Conservation (phyloP, 1,139 yeast genomes). For the Zygosaccharomyces sapae region DNA sequence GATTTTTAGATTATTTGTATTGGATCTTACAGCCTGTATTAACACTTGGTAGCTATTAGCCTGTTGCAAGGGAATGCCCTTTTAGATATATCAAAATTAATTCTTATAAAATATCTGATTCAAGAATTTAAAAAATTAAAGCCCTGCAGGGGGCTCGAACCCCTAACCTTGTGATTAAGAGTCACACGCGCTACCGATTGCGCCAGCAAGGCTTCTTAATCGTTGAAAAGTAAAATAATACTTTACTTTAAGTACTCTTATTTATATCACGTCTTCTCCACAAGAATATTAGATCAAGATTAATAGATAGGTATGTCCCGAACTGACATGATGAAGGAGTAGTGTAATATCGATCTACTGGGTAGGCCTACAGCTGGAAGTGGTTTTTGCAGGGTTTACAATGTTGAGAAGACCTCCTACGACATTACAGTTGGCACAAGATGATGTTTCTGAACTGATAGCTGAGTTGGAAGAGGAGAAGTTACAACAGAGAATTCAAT, state of each 20-base stretch:
- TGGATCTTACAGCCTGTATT: too few species aligned
- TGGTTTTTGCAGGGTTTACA: neutral
- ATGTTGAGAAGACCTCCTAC: conserved; percentile 30
- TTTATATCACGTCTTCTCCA: neutral
- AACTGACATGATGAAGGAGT: too few species aligned
- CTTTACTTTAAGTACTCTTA: neutral
- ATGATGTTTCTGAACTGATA: conserved; percentile 25
- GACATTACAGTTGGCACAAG: conserved; percentile 20
- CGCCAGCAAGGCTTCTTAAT: conserved; percentile 41
- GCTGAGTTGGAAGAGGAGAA: conserved; percentile 27
- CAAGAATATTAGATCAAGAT: neutral
- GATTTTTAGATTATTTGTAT: too few species aligned
- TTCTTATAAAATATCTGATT: too few species aligned
- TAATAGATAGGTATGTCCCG: neutral
- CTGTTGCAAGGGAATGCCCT: too few species aligned
- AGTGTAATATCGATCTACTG: too few species aligned
- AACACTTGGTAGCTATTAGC: too few species aligned
- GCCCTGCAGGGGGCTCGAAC: conserved; percentile 47
- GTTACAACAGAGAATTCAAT: conserved; percentile 23
- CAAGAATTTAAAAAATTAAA: conserved; percentile 7
- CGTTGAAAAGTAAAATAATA: neutral
- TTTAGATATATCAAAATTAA: too few species aligned
- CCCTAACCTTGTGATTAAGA: conserved; percentile 45
- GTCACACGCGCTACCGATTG: conserved; percentile 48
- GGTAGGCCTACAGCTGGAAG: too few species aligned